Evolutionary conservation across 768 basidiomycete genomes (phyloP).

Genomic region (Mycena alexandri): DNA sequence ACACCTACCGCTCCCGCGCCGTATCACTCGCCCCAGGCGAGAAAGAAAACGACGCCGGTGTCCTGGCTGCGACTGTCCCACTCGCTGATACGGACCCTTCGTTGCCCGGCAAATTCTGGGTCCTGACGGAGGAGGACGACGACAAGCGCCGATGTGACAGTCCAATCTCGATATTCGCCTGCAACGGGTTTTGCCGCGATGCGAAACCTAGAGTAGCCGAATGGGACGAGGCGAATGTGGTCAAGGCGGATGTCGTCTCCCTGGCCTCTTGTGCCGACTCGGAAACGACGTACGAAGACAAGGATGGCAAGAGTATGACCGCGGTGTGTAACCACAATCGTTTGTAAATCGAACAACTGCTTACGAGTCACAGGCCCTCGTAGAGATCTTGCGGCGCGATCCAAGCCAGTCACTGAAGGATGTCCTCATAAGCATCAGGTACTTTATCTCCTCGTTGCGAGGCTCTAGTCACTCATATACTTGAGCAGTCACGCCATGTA

Average conservation of each 20-base stretch:
- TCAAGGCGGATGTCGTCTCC: slow-evolving; percentile 37
- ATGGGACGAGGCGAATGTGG: neutral
- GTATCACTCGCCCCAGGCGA: too few relatives aligned
- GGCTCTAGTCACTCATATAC: neutral
- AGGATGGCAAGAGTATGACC: slow-evolving; percentile 37
- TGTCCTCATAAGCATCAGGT: slow-evolving; percentile 22
- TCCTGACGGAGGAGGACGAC: neutral
- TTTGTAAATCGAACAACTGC: neutral
- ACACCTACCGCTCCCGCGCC: too few relatives aligned
- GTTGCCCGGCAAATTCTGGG: neutral
- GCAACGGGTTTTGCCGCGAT: slow-evolving; percentile 28
- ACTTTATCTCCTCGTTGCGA: neutral
- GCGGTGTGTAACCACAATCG: slow-evolving; percentile 21
- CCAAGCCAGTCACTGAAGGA: slow-evolving; percentile 7
- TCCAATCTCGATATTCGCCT: slow-evolving; percentile 23
- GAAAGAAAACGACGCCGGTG: too few relatives aligned
- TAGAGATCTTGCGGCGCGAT: slow-evolving; percentile 13
- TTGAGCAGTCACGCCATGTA: slow-evolving; percentile 15
- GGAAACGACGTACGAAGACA: slow-evolving; percentile 33
- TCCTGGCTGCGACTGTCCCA: neutral
- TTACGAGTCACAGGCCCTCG: slow-evolving; percentile 3
- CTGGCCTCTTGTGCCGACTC: slow-evolving; percentile 39
- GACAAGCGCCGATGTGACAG: slow-evolving; percentile 17
- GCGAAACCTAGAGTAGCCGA: neutral
- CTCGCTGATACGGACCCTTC: neutral